Evolutionary conservation across 257 asterid genomes (phyloP).

Genomic region (Phtheirospermum japonicum): DNA sequence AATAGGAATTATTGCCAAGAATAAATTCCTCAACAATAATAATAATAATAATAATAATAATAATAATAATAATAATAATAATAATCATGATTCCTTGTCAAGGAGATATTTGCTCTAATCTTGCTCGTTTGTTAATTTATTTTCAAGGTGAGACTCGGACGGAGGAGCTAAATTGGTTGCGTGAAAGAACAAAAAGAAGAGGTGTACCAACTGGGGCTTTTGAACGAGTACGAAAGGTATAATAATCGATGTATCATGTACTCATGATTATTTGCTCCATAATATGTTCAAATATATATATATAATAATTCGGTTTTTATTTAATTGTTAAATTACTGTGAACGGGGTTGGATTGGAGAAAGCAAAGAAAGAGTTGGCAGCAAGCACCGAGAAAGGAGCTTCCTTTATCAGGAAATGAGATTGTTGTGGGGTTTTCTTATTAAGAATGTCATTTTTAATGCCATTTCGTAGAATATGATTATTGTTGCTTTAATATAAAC

Average conservation of each 20-base stretch:
- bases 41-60: no score
- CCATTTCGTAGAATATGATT: no score
- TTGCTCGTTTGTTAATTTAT: background rate
- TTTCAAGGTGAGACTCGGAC: no score
- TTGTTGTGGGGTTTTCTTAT: no score
- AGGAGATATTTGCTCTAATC: no score
- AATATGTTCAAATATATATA: no score
- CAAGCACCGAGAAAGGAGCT: conserved; percentile 75
- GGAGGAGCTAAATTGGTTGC: no score
- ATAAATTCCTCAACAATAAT: no score
- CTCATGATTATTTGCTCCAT: background rate
- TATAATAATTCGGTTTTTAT: background rate
- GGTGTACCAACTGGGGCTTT: conserved; percentile 71
- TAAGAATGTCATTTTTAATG: no score
- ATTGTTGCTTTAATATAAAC: no score
- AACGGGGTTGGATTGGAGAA: conserved; percentile 72
- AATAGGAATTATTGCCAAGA: no score
- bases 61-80: conserved; percentile 24
- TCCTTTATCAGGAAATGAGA: conserved; percentile 64
- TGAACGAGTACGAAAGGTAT: conserved; percentile 85
- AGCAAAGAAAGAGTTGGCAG: conserved; percentile 70
- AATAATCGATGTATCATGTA: background rate
- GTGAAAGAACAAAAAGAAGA: no score
- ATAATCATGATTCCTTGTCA: background rate
- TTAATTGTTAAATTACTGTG: background rate